Conservation (phyloP, 805 yeast genomes). For the Metschnikowia sp. region DNA sequence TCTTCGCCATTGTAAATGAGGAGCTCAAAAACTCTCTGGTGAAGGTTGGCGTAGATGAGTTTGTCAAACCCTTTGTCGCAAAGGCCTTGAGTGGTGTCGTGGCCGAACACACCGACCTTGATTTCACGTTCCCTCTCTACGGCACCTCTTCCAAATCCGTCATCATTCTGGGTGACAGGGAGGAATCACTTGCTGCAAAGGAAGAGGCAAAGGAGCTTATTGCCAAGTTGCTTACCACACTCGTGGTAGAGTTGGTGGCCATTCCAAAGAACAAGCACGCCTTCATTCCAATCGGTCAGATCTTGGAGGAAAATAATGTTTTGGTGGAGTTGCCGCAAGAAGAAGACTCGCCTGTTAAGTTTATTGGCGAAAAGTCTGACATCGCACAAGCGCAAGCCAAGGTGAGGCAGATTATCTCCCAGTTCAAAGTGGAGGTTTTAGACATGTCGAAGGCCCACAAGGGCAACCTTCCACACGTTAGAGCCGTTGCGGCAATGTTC, state of each 20-base stretch:
- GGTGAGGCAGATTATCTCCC: conserved; percentile 59
- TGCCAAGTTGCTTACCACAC: conserved; percentile 40
- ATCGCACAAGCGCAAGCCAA: conserved; percentile 59
- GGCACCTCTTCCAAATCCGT: conserved; percentile 39
- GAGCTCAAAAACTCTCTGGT: conserved; percentile 59
- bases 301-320: conserved; percentile 54
- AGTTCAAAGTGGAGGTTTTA: conserved; percentile 59
- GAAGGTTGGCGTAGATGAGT: conserved; percentile 44
- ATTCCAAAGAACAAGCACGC: conserved; percentile 71
- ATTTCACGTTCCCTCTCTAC: conserved; percentile 34
- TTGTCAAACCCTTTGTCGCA: conserved; percentile 27
- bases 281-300: conserved; percentile 55
- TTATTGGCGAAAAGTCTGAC: conserved; percentile 57
- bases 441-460: conserved; percentile 90
- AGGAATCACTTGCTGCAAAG: conserved; percentile 54
- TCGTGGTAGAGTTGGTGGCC: conserved; percentile 52
- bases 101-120: conserved; percentile 25
- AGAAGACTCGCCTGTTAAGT: conserved; percentile 49
- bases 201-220: conserved; percentile 46
- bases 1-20: conserved; percentile 69
- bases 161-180: conserved; percentile 68
- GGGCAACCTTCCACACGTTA: conserved; percentile 73
- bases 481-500: conserved; percentile 67
- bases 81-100: conserved; percentile 26
- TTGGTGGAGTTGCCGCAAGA: conserved; percentile 53